phyloP scores from a whole-genome alignment of 805 yeast species.

The Candida morakotiae region DNA sequence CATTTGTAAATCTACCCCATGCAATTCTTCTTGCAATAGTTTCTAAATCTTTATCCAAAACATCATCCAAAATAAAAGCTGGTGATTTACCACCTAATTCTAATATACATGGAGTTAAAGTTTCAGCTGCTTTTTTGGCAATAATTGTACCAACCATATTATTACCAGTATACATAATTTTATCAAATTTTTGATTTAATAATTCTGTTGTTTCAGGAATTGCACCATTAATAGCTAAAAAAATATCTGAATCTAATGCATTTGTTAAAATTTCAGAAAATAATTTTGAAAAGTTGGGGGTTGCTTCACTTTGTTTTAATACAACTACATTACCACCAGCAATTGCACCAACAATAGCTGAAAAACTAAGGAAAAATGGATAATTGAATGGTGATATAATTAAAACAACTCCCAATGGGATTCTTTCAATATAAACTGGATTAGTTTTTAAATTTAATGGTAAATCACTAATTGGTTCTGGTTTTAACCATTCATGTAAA shows the following conservation, averaged over 20 bases:
- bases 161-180: slow-evolving; percentile 86
- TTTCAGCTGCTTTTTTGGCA: slow-evolving; percentile 74
- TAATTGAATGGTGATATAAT: slow-evolving; percentile 79
- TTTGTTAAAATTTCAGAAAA: slow-evolving; percentile 50
- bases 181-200: slow-evolving; percentile 66
- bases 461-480: slow-evolving; percentile 34
- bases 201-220: slow-evolving; percentile 57
- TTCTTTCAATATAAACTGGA: slow-evolving; percentile 29
- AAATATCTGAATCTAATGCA: slow-evolving; percentile 51
- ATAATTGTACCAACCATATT: slow-evolving; percentile 71
- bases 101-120: slow-evolving; percentile 70
- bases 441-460: slow-evolving; percentile 31
- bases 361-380: slow-evolving; percentile 60
- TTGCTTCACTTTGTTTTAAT: slow-evolving; percentile 69
- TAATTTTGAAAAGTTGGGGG: slow-evolving; percentile 56
- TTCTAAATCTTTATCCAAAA: slow-evolving; percentile 38
- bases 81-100: slow-evolving; percentile 96
- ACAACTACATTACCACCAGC: slow-evolving; percentile 83
- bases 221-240: slow-evolving; percentile 70
- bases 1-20: slow-evolving; percentile 75
- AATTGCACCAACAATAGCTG: slow-evolving; percentile 73
- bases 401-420: slow-evolving; percentile 61
- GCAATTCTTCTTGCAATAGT: slow-evolving; percentile 55
- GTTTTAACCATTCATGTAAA: slow-evolving; percentile 58
- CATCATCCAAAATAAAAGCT: slow-evolving; percentile 55